These are phyloP conservation scores for Trichaptum fuscoviolaceum DNA, from an alignment of 768 basidiomycete species.

Conservation along the genomic window DNA sequence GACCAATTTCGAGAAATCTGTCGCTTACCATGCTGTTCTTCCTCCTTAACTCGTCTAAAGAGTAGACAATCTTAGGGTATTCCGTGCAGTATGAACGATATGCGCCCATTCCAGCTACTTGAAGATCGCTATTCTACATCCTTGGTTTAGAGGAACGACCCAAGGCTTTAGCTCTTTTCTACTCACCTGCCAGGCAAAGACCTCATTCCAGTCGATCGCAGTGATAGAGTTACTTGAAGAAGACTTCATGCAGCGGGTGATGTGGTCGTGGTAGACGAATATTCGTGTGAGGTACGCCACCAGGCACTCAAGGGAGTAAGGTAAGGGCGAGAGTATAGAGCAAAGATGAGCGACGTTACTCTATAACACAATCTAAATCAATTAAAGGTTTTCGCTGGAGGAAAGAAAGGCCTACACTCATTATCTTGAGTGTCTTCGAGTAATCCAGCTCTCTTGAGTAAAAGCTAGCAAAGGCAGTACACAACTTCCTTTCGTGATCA, in stretches of 20 bases:
- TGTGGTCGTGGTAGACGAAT: constrained; percentile 2
- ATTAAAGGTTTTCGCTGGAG: background rate
- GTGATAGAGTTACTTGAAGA: background rate
- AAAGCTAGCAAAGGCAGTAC: background rate
- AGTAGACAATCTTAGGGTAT: background rate
- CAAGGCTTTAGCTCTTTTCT: background rate
- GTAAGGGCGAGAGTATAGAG: background rate
- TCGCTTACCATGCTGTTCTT: background rate
- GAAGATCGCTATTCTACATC: background rate
- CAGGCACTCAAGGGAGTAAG: background rate
- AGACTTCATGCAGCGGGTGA: background rate
- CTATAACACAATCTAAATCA: background rate
- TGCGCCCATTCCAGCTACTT: background rate
- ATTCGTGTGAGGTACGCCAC: background rate
- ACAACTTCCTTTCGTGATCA: background rate
- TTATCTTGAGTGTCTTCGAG: background rate
- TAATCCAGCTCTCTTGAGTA: background rate
- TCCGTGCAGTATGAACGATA: constrained; percentile 4
- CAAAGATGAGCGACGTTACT: background rate
- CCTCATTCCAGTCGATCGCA: background rate
- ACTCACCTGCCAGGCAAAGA: background rate
- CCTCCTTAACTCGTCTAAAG: background rate
- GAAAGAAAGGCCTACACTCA: background rate
- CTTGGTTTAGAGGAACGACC: background rate
- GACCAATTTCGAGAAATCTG: too few relatives aligned